Percentiles rank a stretch among this genome's conserved stretches.
Conservation (phyloP, 2,329 filamentous ascomycete species). For the Aspergillus felis region DNA sequence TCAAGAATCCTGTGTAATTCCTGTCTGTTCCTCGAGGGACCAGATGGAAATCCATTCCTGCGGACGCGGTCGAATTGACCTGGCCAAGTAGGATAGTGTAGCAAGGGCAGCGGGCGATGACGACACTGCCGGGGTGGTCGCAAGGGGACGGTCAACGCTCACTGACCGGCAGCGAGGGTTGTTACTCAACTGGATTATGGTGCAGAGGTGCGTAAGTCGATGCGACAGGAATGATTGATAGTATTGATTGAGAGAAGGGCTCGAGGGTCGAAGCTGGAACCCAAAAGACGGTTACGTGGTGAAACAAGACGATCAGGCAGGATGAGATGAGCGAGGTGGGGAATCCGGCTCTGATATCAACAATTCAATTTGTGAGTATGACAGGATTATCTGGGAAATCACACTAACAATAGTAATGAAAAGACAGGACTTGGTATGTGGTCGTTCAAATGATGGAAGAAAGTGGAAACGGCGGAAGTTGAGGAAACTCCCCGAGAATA, state of each 20-base stretch:
- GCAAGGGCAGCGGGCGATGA: not conserved
- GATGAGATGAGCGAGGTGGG: not conserved
- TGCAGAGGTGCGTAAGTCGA: not conserved
- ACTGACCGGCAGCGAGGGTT: not conserved
- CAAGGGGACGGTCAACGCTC: not conserved
- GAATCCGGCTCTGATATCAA: not conserved
- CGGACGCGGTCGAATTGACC: not conserved
- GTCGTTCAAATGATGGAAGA: not conserved
- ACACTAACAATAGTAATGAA: not conserved
- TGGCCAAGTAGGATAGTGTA: no score
- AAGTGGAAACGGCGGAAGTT: not conserved
- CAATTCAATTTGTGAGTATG: not conserved
- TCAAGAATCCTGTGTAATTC: constrained; percentile 47
- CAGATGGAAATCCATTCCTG: constrained; percentile 41
- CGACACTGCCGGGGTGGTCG: not conserved
- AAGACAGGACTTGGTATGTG: not conserved
- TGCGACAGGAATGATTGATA: not conserved
- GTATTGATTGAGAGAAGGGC: not conserved
- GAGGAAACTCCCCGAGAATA: no score
- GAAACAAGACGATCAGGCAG: not conserved
- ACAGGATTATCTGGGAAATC: not conserved
- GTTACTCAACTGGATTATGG: not conserved
- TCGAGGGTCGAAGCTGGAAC: not conserved
- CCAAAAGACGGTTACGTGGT: not conserved
- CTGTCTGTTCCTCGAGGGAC: constrained; percentile 39